Conservation (phyloP, 768 basidiomycete genomes). For the Chalciporus pseudorubinellus region DNA sequence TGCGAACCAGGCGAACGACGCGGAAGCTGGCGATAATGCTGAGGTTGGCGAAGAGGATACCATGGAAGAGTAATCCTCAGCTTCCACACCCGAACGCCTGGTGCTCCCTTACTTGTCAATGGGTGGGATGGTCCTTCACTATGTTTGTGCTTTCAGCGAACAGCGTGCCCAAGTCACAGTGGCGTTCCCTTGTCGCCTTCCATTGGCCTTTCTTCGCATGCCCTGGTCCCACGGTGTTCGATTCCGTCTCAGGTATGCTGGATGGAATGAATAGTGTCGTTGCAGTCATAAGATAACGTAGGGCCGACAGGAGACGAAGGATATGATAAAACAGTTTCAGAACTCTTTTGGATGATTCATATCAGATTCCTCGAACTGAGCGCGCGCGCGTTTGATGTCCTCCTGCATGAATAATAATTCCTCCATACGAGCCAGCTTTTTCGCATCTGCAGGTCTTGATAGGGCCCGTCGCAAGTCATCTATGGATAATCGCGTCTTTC, state of each 20-base stretch:
- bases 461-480: constrained; percentile 82
- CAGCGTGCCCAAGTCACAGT: neutral
- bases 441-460: constrained; percentile 83
- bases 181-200: neutral
- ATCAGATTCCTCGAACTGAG: constrained; percentile 66
- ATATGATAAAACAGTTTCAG: constrained; percentile 20
- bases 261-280: constrained; percentile 5
- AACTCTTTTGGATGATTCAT: constrained; percentile 47
- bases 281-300: constrained; percentile 2
- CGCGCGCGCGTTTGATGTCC: constrained; percentile 85
- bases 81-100: neutral
- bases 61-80: constrained; percentile 62
- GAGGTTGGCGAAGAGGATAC: constrained; percentile 43
- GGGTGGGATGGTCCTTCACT: neutral
- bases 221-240: neutral
- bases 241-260: neutral
- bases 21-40: constrained; percentile 30
- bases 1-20: constrained; percentile 14
- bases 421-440: constrained; percentile 90
- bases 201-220: neutral
- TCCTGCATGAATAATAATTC: constrained; percentile 92
- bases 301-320: neutral
- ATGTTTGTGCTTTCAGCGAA: neutral
- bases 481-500: constrained; percentile 74
- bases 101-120: neutral